phyloP scores from a whole-genome alignment of 2,329 filamentous ascomycete species.

The Colletotrichum orbiculare region DNA sequence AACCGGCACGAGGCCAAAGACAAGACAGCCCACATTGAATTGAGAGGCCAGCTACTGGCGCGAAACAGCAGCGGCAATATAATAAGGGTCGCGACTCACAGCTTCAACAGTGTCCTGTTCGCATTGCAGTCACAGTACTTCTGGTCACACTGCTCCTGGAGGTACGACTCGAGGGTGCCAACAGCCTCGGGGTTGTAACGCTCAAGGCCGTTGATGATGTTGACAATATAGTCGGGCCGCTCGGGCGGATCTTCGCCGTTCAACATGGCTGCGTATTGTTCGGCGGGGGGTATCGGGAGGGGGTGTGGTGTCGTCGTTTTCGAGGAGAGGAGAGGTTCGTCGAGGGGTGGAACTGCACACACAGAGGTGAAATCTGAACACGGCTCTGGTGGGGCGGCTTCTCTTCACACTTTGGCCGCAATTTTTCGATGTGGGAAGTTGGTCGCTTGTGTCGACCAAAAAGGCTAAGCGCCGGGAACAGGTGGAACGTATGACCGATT shows the following conservation, averaged over 20 bases:
- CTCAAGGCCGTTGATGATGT: constrained; percentile 96
- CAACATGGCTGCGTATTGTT: constrained; percentile 57
- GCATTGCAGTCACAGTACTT: constrained; percentile 96
- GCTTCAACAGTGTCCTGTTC: constrained; percentile 93
- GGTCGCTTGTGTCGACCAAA: constrained; percentile 51
- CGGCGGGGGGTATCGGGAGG: constrained; percentile 37
- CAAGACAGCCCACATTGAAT: constrained; percentile 13
- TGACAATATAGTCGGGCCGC: constrained; percentile 90
- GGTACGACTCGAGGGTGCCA: constrained; percentile 91
- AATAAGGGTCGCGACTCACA: constrained; percentile 73
- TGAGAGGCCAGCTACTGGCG: constrained; percentile 7
- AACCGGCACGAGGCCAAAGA: constrained; percentile 36
- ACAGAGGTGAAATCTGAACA: constrained; percentile 46
- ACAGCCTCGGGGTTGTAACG: constrained; percentile 99
- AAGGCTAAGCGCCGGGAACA: constrained; percentile 45
- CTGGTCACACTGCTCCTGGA: constrained; percentile 93
- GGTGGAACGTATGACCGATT: constrained; percentile 38
- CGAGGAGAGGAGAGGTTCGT: constrained; percentile 42
- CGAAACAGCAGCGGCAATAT: not conserved
- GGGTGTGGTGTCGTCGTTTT: constrained; percentile 38
- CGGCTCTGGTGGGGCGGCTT: constrained; percentile 33
- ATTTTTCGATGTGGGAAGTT: constrained; percentile 47
- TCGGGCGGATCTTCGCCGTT: constrained; percentile 89
- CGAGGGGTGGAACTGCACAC: constrained; percentile 48
- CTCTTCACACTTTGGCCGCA: constrained; percentile 1